Evolutionary conservation across 1,284 basidiomycete genomes (phyloP), one percentile per base, ranked within the genome.

Genomic region (Leucoagaricus sp.): DNA sequence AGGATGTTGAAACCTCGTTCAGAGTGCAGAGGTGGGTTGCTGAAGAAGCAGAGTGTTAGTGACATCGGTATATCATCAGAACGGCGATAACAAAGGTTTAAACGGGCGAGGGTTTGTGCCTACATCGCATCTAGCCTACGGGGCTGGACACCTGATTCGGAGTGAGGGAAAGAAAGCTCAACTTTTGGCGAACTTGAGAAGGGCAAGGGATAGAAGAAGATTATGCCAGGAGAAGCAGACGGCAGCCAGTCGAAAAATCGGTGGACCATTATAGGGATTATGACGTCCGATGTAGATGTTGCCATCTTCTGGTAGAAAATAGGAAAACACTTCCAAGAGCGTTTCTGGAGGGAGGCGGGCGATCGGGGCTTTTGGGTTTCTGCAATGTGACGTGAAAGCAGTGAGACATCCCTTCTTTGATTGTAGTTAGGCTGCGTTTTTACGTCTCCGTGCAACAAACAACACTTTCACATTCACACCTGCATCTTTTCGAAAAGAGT

Each of bases 141-240:
- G 15, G 13, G 15, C 8, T 4, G 17, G 17, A 51, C 36, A n/a
- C 49, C 41, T n/a, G 49, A n/a, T 19, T 51, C 49, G 9, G 49
- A 19, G 41, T 51, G 49, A 17, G 36, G 49, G 6, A 51, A 21
- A 4, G 38, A 40, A n/a, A 51, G 21, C 25, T 13, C 21, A 21
- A 51, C 49, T 33, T 51, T 51, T 2, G 49, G 41, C 49, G 36
- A 51, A n/a, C n/a, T n/a, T n/a, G n/a, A 51, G 26, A 15, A 40
- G 38, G 19, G 49, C 26, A 8, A 40, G 34, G 12, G 38, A 51
- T 6, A 51, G 36, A 26, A 51, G 34, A 10, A 41, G 49, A 17
- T 13, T 29, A 26, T 36, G 49, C 49, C 49, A 51, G 1, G 38
- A 40, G 23, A 23, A 41, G 38, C 49, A 51, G 4, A 51, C 34